Conservation (phyloP, 768 basidiomycete species). For the Tephrocybe sp. region DNA sequence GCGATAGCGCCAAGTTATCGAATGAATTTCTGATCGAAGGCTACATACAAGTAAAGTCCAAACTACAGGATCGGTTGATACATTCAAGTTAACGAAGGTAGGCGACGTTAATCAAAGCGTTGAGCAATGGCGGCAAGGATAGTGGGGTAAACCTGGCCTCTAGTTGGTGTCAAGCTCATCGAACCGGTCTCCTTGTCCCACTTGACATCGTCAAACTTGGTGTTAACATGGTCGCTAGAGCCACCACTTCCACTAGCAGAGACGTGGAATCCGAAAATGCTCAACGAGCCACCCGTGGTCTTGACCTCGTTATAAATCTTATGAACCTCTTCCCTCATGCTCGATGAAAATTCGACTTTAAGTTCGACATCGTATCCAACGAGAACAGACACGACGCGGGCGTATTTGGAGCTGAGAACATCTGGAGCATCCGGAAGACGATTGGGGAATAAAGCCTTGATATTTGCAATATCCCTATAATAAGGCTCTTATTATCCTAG, state of each 20-base stretch:
- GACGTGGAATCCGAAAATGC: slow-evolving; percentile 7
- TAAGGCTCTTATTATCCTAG: not conserved
- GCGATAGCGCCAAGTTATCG: no score
- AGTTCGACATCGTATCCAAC: slow-evolving; percentile 9
- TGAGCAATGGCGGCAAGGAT: slow-evolving; percentile 9
- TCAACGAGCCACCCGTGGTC: slow-evolving; percentile 2
- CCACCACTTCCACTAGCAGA: slow-evolving; percentile 4
- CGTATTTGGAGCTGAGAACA: slow-evolving; percentile 8
- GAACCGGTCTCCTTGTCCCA: slow-evolving; percentile 8
- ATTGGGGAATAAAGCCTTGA: slow-evolving; percentile 10
- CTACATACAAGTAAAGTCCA: no score
- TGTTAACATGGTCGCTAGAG: not conserved
- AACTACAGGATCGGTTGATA: no score
- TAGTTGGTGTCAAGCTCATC: slow-evolving; percentile 8
- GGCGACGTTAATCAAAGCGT: not conserved
- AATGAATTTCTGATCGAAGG: no score
- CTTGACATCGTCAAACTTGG: slow-evolving; percentile 7
- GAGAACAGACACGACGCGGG: slow-evolving; percentile 2
- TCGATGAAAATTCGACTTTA: slow-evolving; percentile 1
- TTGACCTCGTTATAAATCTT: slow-evolving; percentile 11
- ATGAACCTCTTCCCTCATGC: not conserved
- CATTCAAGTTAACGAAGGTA: no score
- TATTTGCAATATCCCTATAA: slow-evolving; percentile 3
- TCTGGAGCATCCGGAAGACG: slow-evolving; percentile 8
- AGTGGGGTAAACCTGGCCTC: slow-evolving; percentile 9